Percentiles rank a stretch among this genome's conserved stretches.
phyloP scores from a whole-genome alignment of 2,329 filamentous ascomycete genomes.

The Bimuria novae-zelandiae region DNA sequence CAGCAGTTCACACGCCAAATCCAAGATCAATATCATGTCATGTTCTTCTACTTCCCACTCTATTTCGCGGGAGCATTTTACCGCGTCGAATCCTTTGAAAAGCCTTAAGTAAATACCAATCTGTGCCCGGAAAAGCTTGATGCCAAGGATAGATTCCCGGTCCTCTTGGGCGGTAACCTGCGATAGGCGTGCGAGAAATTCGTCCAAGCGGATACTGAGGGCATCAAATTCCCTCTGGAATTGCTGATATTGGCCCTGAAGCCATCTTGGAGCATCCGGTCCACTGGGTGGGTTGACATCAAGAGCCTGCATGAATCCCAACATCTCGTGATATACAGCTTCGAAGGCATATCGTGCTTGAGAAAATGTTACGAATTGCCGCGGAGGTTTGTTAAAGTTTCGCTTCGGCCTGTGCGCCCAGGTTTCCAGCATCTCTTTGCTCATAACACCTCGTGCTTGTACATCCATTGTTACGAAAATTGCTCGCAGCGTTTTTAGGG shows the following conservation, averaged over 20 bases:
- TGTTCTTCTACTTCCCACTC: slow-evolving; percentile 20
- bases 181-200: slow-evolving; percentile 13
- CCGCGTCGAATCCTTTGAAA: slow-evolving; percentile 10
- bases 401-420: slow-evolving; percentile 33
- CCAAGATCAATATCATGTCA: slow-evolving; percentile 17
- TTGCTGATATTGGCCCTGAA: slow-evolving; percentile 2
- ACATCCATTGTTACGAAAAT: slow-evolving; percentile 39
- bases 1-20: slow-evolving; percentile 21
- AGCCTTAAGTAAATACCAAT: slow-evolving; percentile 10
- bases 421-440: slow-evolving; percentile 15
- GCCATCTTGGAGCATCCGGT: not conserved
- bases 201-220: slow-evolving; percentile 13
- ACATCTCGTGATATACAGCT: slow-evolving; percentile 27
- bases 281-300: slow-evolving; percentile 9
- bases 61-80: slow-evolving; percentile 5
- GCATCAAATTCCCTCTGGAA: slow-evolving; percentile 8
- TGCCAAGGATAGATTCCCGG: slow-evolving; percentile 12
- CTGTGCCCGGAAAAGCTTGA: slow-evolving; percentile 16
- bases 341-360: slow-evolving; percentile 28
- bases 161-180: slow-evolving; percentile 6
- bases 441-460: slow-evolving; percentile 36
- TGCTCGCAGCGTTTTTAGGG: slow-evolving; percentile 31
- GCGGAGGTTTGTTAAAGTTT: slow-evolving; percentile 5
- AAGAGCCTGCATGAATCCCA: slow-evolving; percentile 29
- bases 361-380: slow-evolving; percentile 12